Evolutionary conservation across 2,329 filamentous ascomycete genomes (phyloP), one percentile per base, ranked within the genome.

Genomic region (Triangularia setosa): DNA sequence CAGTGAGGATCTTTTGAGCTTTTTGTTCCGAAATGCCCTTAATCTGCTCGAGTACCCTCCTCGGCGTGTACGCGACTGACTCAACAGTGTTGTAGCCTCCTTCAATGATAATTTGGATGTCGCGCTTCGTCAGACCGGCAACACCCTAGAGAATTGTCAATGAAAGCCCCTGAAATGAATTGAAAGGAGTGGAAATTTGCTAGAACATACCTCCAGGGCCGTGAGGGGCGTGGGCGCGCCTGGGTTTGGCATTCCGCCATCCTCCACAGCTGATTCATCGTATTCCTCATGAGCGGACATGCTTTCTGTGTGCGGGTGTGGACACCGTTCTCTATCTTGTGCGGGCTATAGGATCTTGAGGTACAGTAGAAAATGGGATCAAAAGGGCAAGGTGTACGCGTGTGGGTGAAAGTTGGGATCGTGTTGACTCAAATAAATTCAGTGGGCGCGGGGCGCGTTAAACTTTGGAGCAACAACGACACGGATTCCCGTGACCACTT

Each of bases 1-100:
- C 44, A 52, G 63, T 87, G 27, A 99, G 82, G 48, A 99, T 88
- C 75, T 98, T 98, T 33, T 87, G 88, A 2, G 96, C 95, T 76
- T 99, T 99, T 74, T 96, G 91, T 78, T 98, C 94, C 1, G 95
- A 99, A 33, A 99, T 97, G 64, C 95, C 95, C 77, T 98, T 99
- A 78, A 99, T 94, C 76, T 96, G 92, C 77, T 99, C 94, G 18
- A 99, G 80, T 63, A 90, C 81, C 73, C 94, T 87, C 61, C 85
- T 90, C 75, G 95, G 87, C 2, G 87, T 98, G 75, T 99, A 99
- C 58, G 95, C 95, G 66, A 99, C 90, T 1, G 93, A 90, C 78
- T 99, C 95, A 40, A 99, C 93, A 0, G 95, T 99, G 75, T 98
- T 92, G 77, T 88, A 98, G 4, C 95, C 95, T 44, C 91, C 93